Evolutionary conservation across 2,329 filamentous ascomycete genomes (phyloP).

Genomic region (Sarocladium kiliense): DNA sequence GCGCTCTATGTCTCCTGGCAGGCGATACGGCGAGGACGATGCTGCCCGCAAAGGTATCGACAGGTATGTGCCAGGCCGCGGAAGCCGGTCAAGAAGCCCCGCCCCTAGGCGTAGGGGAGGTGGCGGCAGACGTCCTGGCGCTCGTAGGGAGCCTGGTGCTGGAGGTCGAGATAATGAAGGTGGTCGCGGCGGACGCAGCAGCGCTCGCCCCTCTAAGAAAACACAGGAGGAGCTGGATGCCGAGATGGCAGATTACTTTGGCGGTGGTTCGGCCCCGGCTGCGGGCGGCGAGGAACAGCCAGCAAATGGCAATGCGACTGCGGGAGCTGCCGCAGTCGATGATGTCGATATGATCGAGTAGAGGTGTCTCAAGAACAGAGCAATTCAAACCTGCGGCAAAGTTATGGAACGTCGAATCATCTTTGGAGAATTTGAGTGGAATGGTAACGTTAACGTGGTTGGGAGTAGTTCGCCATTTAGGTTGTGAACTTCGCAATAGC

Average conservation of each 20-base stretch:
- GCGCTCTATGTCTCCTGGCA: slow-evolving; percentile 53
- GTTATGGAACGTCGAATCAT: no score
- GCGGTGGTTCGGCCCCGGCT: slow-evolving; percentile 32
- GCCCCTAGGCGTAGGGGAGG: slow-evolving; percentile 39
- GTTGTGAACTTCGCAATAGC: no score
- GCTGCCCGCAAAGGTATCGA: slow-evolving; percentile 66
- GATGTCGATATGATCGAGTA: slow-evolving; percentile 71
- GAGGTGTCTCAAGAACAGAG: slow-evolving; percentile 1
- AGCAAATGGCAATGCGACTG: slow-evolving; percentile 18
- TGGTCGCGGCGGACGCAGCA: slow-evolving; percentile 33
- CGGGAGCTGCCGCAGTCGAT: slow-evolving; percentile 32
- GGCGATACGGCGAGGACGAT: slow-evolving; percentile 46
- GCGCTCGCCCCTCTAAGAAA: slow-evolving; percentile 64
- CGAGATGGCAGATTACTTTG: slow-evolving; percentile 97
- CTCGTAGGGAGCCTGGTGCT: slow-evolving; percentile 34
- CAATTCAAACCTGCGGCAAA: no score
- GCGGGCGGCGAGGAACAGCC: slow-evolving; percentile 18
- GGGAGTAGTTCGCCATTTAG: no score
- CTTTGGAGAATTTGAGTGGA: no score
- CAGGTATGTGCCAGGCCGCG: slow-evolving; percentile 65
- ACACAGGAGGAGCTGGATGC: slow-evolving; percentile 88
- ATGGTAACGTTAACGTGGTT: no score
- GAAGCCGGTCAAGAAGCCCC: slow-evolving; percentile 54
- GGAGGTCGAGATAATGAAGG: slow-evolving; percentile 23
- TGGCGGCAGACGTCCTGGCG: slow-evolving; percentile 38